Base-by-base conservation (phyloP, 768 basidiomycete genomes). In the Xerocomellus amylosporus region DNA sequence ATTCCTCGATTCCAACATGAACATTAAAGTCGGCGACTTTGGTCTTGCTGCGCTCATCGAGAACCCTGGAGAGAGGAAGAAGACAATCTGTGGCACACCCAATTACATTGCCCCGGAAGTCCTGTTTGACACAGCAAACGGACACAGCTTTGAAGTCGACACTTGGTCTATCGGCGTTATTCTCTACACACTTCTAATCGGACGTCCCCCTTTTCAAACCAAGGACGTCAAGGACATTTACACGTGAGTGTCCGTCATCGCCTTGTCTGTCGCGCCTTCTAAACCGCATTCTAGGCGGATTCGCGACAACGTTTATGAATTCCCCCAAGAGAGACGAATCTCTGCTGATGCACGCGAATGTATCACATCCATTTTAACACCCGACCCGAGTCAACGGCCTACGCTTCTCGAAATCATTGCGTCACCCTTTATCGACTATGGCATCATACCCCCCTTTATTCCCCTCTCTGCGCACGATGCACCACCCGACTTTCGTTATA, bases 31-130 rank as follows among this genome's bases (percentile, higher is more conserved):
- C 19, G 96, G 93, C 20, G 96, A 99, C 74, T 97, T 99, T 73
- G 96, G 96, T 10, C 79, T 99, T 20, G 96, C 97, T 0, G 97
- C 96, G 2, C 81, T 99, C 45, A 96, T 98, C 45, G 95, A 98
- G 75, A 95, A 85, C 67, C 91, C 90, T 12, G 96, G 96, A 0
- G 96, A 98, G 71, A 77, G 96, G 66, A 97, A 98, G 81, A 98
- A 98, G 84, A 99, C 96, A 0, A 97, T 98, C 44, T 98, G 97
- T 61, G 96, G 96, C 1, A 99, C 96, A 0, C 97, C 96, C 2
- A 98, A 99, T 68, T 98, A 99, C 68, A 98, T 99, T 58, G 96
- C 97, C 0, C 97, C 97, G 0, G 96, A 98, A 68, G 94, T 98
- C 22, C 75, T 99, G 60, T 97, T 96, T 69, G 94, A 98, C 69